Percentiles rank a stretch among this genome's conserved stretches.
These are phyloP conservation scores for Talaromyces thailandensis DNA, from an alignment of 495 filamentous ascomycete genomes.

Conservation along the genomic window DNA sequence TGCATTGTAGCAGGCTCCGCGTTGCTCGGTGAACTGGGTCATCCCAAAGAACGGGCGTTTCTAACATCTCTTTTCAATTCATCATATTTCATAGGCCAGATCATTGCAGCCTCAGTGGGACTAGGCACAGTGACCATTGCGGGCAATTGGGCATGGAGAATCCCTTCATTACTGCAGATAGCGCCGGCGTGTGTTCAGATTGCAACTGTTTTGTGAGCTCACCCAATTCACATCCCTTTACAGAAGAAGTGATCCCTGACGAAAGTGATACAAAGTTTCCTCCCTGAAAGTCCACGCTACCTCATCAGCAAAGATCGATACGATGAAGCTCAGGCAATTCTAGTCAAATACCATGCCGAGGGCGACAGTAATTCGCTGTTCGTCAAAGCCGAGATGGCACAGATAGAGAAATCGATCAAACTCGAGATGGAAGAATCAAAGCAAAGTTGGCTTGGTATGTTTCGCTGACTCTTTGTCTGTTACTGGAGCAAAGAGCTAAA, in stretches of 20 bases:
- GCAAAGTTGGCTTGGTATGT: conserved; percentile 38
- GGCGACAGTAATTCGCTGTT: conserved; percentile 43
- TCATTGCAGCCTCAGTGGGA: conserved; percentile 48
- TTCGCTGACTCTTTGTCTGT: too few relatives aligned
- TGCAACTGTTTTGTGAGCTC: conserved; percentile 17
- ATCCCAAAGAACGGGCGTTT: conserved; percentile 58
- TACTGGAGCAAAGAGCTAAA: too few relatives aligned
- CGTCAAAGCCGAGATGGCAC: conserved; percentile 49
- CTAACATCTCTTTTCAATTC: conserved; percentile 62
- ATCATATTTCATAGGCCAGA: conserved; percentile 53
- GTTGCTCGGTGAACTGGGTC: conserved; percentile 55
- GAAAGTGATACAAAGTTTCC: conserved; percentile 23
- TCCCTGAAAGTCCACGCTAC: conserved; percentile 54
- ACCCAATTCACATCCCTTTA: conserved; percentile 19
- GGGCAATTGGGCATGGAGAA: conserved; percentile 55
- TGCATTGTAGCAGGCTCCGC: conserved; percentile 57
- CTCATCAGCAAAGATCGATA: conserved; percentile 49
- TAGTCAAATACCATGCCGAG: conserved; percentile 55
- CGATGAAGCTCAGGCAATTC: conserved; percentile 47
- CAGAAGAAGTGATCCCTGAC: neutral
- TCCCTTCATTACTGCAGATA: conserved; percentile 53
- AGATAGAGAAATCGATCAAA: conserved; percentile 49
- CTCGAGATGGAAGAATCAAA: conserved; percentile 9
- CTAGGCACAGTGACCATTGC: conserved; percentile 48
- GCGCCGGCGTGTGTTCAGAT: conserved; percentile 21